Evolutionary conservation across 192 early-diverging fungal genomes (phyloP).

Genomic region (Allomyces javanicus): DNA sequence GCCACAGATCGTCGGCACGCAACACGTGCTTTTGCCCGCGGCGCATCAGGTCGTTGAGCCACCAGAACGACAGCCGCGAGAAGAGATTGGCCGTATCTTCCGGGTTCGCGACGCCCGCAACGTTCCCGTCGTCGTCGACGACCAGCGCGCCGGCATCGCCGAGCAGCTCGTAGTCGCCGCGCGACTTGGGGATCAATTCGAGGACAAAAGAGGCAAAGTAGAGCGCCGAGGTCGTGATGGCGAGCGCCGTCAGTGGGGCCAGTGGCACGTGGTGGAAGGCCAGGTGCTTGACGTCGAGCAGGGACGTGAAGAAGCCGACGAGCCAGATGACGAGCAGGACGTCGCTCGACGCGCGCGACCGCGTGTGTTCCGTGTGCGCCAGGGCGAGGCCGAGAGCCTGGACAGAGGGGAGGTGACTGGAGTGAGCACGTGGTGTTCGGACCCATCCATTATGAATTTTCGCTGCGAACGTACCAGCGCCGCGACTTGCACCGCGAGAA

Average conservation of each 20-base stretch:
- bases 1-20: constrained; percentile 52
- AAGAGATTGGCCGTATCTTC: constrained; percentile 71
- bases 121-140: constrained; percentile 9
- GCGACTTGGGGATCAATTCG: constrained; percentile 16
- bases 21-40: constrained; percentile 55
- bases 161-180: constrained; percentile 10
- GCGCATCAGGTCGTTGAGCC: constrained; percentile 77
- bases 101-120: constrained; percentile 16
- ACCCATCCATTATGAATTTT: no score
- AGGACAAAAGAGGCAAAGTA: constrained; percentile 8
- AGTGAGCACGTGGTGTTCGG: background rate
- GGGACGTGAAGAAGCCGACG: constrained; percentile 5
- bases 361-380: constrained; percentile 24
- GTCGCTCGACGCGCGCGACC: constrained; percentile 18
- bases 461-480: no score
- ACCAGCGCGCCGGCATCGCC: constrained; percentile 13
- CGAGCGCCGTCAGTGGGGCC: constrained; percentile 8
- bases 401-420: background rate
- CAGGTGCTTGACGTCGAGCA: constrained; percentile 10
- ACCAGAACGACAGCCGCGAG: constrained; percentile 59
- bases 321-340: constrained; percentile 39
- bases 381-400: constrained; percentile 16
- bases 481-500: no score
- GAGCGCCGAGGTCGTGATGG: constrained; percentile 8
- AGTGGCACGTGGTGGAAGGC: constrained; percentile 4